phyloP scores from a whole-genome alignment of 2,329 filamentous ascomycete species.

The Hypoxylon sp. region DNA sequence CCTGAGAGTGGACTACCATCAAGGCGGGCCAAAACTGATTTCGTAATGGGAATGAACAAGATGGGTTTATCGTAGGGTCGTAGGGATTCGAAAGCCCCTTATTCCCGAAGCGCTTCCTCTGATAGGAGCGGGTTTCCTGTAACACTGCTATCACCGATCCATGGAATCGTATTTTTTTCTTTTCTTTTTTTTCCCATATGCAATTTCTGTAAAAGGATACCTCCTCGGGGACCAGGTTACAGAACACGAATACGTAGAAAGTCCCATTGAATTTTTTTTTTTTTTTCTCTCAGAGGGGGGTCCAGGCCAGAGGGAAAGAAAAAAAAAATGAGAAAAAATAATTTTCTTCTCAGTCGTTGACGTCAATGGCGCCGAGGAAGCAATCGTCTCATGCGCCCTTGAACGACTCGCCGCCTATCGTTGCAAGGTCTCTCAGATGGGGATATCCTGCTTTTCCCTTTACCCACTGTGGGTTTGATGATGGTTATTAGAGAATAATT shows the following conservation, averaged over 20 bases:
- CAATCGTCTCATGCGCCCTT: conserved; percentile 10
- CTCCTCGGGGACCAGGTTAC: neutral
- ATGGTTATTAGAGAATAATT: too few species aligned
- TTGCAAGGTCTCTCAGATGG: conserved; percentile 12
- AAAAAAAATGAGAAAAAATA: conserved; percentile 7
- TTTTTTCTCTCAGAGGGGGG: too few species aligned
- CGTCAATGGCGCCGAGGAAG: conserved; percentile 33
- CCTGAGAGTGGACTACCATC: too few species aligned
- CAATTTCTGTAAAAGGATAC: conserved; percentile 1
- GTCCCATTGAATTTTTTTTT: neutral
- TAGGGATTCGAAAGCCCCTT: neutral
- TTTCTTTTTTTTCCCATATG: too few species aligned
- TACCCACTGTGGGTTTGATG: conserved; percentile 31
- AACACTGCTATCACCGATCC: neutral
- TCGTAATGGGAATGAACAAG: neutral
- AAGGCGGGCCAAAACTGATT: neutral
- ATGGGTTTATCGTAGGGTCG: too few species aligned
- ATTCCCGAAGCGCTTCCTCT: neutral
- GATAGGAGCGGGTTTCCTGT: neutral
- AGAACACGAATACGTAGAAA: conserved; percentile 6
- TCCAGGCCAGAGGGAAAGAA: too few species aligned
- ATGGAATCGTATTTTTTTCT: conserved; percentile 2
- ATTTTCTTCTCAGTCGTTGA: conserved; percentile 21
- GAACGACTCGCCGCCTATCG: conserved; percentile 14
- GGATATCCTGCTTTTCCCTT: conserved; percentile 30